Percentiles rank a stretch among this genome's conserved stretches.
These are phyloP conservation scores for Eucommia ulmoides DNA, from an alignment of 257 asterid genomes.

Conservation along the genomic window DNA sequence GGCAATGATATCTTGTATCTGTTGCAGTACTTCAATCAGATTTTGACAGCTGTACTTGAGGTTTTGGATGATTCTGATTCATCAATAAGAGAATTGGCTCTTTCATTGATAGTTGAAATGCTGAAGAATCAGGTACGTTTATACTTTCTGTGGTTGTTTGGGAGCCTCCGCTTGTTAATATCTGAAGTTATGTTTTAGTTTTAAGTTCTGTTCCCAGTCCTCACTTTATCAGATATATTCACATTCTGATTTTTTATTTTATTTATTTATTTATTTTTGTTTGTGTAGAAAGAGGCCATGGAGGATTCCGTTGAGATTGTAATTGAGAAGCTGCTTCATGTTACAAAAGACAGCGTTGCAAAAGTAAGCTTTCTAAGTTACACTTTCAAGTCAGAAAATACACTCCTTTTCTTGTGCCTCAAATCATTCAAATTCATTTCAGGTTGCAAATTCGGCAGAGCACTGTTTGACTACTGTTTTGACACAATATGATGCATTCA, in stretches of 20 bases:
- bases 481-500: slow-evolving; percentile 74
- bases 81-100: slow-evolving; percentile 68
- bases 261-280: slow-evolving; percentile 1
- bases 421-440: slow-evolving; percentile 16
- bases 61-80: slow-evolving; percentile 86
- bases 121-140: slow-evolving; percentile 75
- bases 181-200: neutral
- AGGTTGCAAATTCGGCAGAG: slow-evolving; percentile 88
- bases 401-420: neutral
- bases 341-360: slow-evolving; percentile 57
- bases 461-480: slow-evolving; percentile 76
- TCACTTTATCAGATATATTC: slow-evolving; percentile 3
- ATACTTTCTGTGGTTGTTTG: neutral
- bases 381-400: neutral
- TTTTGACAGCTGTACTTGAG: slow-evolving; percentile 80
- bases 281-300: slow-evolving; percentile 66
- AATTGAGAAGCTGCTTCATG: slow-evolving; percentile 81
- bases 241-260: neutral
- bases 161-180: neutral
- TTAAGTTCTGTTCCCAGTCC: neutral
- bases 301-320: slow-evolving; percentile 93
- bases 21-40: slow-evolving; percentile 92
- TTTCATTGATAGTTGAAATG: slow-evolving; percentile 71
- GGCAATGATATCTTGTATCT: slow-evolving; percentile 5
- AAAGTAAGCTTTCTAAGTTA: slow-evolving; percentile 35